phyloP scores from a whole-genome alignment of 2,329 filamentous ascomycete species.

The Trichoderma lentiforme region DNA sequence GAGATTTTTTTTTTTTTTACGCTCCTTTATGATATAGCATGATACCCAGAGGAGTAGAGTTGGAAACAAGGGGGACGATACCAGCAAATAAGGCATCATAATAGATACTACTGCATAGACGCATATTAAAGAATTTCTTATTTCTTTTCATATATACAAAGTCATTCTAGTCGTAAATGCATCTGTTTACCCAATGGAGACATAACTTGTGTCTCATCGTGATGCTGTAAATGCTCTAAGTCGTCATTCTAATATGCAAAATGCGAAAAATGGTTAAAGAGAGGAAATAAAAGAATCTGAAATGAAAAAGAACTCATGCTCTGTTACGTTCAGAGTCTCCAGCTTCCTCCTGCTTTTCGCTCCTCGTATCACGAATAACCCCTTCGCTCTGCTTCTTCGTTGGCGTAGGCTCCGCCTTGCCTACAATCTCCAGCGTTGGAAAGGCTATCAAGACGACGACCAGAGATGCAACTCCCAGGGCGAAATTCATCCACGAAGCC shows the following conservation, averaged over 20 bases:
- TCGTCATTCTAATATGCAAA: not conserved
- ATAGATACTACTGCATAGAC: not conserved
- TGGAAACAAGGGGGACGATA: not conserved
- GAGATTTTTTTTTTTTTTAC: not conserved
- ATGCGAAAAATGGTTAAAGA: not conserved
- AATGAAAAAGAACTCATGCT: not conserved
- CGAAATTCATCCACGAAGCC: constrained; percentile 52
- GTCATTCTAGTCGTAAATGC: not conserved
- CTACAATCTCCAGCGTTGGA: constrained; percentile 51
- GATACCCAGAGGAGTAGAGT: constrained; percentile 8
- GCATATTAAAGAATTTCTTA: not conserved
- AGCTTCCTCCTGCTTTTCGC: not conserved
- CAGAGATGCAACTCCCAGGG: constrained; percentile 42
- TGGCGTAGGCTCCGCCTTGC: constrained; percentile 32
- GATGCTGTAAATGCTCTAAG: not conserved
- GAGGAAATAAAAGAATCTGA: not conserved
- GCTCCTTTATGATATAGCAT: constrained; percentile 14
- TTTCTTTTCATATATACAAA: not conserved
- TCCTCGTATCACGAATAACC: not conserved
- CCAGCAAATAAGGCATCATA: not conserved
- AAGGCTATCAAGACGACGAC: constrained; percentile 47
- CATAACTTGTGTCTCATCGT: not conserved
- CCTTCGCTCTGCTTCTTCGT: constrained; percentile 12
- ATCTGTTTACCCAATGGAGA: not conserved
- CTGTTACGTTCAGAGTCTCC: not conserved